Evolutionary conservation across 2,329 filamentous ascomycete genomes (phyloP).

Genomic region (Ascomycota sp.): DNA sequence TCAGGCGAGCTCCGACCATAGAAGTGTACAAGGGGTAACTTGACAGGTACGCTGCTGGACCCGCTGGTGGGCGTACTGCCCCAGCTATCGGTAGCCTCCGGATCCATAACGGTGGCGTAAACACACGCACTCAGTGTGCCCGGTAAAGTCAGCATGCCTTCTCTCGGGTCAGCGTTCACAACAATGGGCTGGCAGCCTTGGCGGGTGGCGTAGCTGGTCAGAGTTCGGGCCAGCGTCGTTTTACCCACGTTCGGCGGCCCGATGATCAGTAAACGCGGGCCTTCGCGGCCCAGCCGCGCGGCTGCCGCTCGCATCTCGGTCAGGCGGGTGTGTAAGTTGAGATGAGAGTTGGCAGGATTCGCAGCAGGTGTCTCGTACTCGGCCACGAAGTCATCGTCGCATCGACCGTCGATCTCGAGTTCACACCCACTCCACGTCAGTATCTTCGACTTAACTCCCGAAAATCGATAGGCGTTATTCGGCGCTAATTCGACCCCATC

Average conservation of each 20-base stretch:
- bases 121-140: conserved; percentile 74
- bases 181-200: conserved; percentile 56
- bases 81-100: conserved; percentile 62
- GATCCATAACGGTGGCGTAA: conserved; percentile 70
- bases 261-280: conserved; percentile 68
- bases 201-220: conserved; percentile 63
- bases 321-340: conserved; percentile 78
- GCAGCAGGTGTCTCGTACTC: conserved; percentile 50
- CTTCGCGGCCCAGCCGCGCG: conserved; percentile 25
- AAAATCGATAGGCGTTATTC: conserved; percentile 62
- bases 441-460: conserved; percentile 67
- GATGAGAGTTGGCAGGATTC: conserved; percentile 59
- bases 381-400: conserved; percentile 32
- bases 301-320: conserved; percentile 49
- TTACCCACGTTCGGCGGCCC: conserved; percentile 67
- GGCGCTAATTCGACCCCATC: conserved; percentile 86
- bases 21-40: conserved; percentile 79
- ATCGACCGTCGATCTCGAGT: conserved; percentile 51
- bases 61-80: conserved; percentile 81
- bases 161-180: conserved; percentile 66
- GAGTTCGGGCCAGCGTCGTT: conserved; percentile 55
- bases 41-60: conserved; percentile 71
- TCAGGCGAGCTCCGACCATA: conserved; percentile 58
- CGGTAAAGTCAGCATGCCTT: conserved; percentile 58
- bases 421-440: conserved; percentile 84